Evolutionary conservation across 2,329 filamentous ascomycete species (phyloP), one percentile per base, ranked within the genome.

Genomic region (Talaromyces sp.): DNA sequence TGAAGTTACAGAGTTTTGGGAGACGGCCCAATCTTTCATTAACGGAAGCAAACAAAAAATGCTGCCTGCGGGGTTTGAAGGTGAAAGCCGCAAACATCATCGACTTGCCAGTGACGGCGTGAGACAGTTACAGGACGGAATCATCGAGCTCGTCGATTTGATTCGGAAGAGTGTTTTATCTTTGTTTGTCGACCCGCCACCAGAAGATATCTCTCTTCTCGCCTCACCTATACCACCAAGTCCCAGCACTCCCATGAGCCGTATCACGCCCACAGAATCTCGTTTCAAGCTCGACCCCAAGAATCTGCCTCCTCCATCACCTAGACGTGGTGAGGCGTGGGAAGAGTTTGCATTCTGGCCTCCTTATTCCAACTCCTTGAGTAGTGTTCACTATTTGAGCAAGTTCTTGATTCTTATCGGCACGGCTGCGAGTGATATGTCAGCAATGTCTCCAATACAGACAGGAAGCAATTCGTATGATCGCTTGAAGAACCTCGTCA

Each of bases 341-440:
- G 94, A 97, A 69, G 88, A 93, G 75, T 85, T 94, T 72, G 93
- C 92, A 0, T 99, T 97, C 73, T 97, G 93, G 92, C 92, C 93
- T 3, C 94, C 93, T 0, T 88, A 89, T 75, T 89, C 91, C 1
- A 97, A 97, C 69, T 92, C 92, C 0, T 78, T 97, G 22, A 95
- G 91, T 59, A 93, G 89, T n/a, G 89, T 93, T 1, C 85, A 96
- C 70, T 97, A 96, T 68, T 81, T 99, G 5, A 86, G 89, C 53
- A 91, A 89, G 70, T 87, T 94, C 70, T 78, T 97, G 21, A 80
- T 86, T 0, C 78, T 97, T 2, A 84, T 99, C 3, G 91, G 93
- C n/a, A 88, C 88, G 2, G 92, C 89, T 2, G 89, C 91, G 1
- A 89, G 88, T 28, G 92, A 97, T 68, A 87, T 97, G 81, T 89